A percentile compares a stretch with the other conserved stretches of the same genome.
These are phyloP conservation scores for Heimioporus sp. DNA, from an alignment of 768 basidiomycete genomes.

Conservation along the genomic window DNA sequence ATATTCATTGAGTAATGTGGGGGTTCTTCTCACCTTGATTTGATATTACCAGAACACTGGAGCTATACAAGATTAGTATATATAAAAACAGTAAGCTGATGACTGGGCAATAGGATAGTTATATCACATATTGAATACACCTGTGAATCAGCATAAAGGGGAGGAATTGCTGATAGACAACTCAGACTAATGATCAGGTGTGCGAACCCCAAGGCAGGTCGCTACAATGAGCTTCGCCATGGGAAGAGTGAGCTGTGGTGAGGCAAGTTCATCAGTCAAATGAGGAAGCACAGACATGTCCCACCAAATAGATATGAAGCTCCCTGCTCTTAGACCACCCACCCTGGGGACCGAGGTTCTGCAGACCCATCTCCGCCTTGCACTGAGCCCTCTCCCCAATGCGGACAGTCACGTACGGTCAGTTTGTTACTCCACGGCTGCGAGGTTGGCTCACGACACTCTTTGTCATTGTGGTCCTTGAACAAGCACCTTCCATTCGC, in stretches of 20 bases:
- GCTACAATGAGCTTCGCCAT: conserved; percentile 32
- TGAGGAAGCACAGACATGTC: not conserved
- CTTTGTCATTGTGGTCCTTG: conserved; percentile 20
- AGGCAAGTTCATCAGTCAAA: conserved; percentile 1
- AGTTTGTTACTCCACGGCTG: conserved; percentile 14
- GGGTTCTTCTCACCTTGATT: not conserved
- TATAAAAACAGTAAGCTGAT: not conserved
- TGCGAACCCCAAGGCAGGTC: conserved; percentile 31
- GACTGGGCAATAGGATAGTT: not conserved
- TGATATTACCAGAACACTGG: not conserved
- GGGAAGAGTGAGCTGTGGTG: conserved; percentile 15
- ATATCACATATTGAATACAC: not conserved
- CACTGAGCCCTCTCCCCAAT: not conserved
- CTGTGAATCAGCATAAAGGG: not conserved
- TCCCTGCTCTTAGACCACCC: conserved; percentile 31
- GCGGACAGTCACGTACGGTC: conserved; percentile 18
- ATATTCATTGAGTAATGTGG: not conserved
- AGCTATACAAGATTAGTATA: not conserved
- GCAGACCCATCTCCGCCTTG: too few relatives aligned
- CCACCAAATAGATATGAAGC: conserved; percentile 28
- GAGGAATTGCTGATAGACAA: not conserved
- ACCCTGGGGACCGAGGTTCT: conserved; percentile 23
- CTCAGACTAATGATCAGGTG: conserved; percentile 21
- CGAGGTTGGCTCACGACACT: conserved; percentile 18
- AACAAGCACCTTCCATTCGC: conserved; percentile 16